Evolutionary conservation across 2,329 filamentous ascomycete genomes (phyloP).

Genomic region (Cryphonectria nitschkei): DNA sequence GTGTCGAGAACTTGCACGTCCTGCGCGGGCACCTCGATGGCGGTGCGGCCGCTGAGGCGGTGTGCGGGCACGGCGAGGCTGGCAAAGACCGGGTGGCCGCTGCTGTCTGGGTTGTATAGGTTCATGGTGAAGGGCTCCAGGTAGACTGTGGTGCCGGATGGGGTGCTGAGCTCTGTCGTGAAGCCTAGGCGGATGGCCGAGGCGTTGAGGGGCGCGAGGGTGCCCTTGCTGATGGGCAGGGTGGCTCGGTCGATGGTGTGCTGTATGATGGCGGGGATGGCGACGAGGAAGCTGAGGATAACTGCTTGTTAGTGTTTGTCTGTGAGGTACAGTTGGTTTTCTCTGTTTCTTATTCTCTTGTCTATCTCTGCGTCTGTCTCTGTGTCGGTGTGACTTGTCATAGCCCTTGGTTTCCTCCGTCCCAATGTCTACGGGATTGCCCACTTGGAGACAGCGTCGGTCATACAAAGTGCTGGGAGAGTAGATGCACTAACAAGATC

Average conservation of each 20-base stretch:
- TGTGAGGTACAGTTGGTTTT: neutral
- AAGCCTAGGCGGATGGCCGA: slow-evolving; percentile 42
- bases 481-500: slow-evolving; percentile 44
- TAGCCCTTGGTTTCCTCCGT: neutral
- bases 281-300: slow-evolving; percentile 46
- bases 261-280: slow-evolving; percentile 51
- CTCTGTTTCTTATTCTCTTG: neutral
- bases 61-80: slow-evolving; percentile 39
- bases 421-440: neutral
- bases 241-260: slow-evolving; percentile 46
- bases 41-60: slow-evolving; percentile 42
- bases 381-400: neutral
- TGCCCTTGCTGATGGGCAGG: slow-evolving; percentile 44
- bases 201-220: slow-evolving; percentile 40
- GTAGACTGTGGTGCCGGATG: slow-evolving; percentile 40
- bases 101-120: slow-evolving; percentile 43
- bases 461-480: neutral
- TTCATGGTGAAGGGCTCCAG: slow-evolving; percentile 42
- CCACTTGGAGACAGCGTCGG: neutral
- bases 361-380: neutral
- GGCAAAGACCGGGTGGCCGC: slow-evolving; percentile 31
- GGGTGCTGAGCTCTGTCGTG: slow-evolving; percentile 43
- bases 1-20: slow-evolving; percentile 43
- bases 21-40: slow-evolving; percentile 41
- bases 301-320: slow-evolving; percentile 20